Evolutionary conservation across 306 rosid species (phyloP), one percentile per base, ranked within the genome.

Genomic region (Quercus bicolor): DNA sequence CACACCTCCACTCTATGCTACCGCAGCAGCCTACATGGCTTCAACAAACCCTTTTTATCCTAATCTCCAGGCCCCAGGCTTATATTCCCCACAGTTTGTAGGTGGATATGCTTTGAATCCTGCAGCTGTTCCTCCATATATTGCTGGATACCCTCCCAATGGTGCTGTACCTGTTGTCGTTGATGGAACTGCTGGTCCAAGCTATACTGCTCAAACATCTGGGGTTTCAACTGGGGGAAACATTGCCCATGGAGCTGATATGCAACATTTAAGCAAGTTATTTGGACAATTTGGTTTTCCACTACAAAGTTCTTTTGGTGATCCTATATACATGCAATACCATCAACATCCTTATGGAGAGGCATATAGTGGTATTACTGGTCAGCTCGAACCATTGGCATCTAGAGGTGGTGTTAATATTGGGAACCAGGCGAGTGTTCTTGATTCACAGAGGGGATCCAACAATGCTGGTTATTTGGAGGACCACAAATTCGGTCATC

Each of bases 1-100:
- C 70, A 83, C 90, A 52, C 90, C 88, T 56, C 91, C 93, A 23
- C 79, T 89, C 56, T 87, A 85, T 84, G 87, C 93, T 19, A 57
- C 88, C 26, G 81, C 86, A 75, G 87, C 88, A 52, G 88, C 88
- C 61, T 89, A 87, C 75, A 74, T 87, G 88, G 62, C 86, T 65
- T 79, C 90, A 55, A 40, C 84, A 74, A 87, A 84, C 84, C 81
- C 88, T 18, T 84, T 68, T 76, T 87, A 84, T 45, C 11, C 83
- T 48, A 81, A 82, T 69, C 19, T 87, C 66, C 90, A 76, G 71
- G 76, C 84, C 60, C 68, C 84, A 3, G 80, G 83, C 48, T 14
- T 84, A 43, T 87, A 84, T 77, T 10, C 86, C 72, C 84, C 88
- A 0, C 86, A 81, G 65, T 87, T 76, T 79, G 79, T 79, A 18